Evolutionary conservation across 1,284 basidiomycete genomes (phyloP).

Genomic region (Paramarasmius palmivorus): DNA sequence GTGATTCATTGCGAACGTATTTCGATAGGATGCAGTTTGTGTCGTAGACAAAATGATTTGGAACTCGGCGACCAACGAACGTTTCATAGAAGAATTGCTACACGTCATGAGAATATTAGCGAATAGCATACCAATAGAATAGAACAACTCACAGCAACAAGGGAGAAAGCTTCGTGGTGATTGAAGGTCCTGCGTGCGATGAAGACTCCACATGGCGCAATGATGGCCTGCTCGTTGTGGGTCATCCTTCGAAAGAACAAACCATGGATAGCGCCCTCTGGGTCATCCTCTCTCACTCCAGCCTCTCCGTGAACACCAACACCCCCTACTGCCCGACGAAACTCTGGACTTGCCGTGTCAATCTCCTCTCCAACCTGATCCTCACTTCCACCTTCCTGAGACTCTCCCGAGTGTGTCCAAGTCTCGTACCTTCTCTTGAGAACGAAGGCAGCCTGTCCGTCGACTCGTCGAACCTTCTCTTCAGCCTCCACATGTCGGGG

Average conservation of each 20-base stretch:
- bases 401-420: neutral
- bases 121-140: neutral
- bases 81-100: neutral
- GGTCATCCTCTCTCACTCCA: neutral
- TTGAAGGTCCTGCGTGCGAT: neutral
- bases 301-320: neutral
- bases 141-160: neutral
- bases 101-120: neutral
- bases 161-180: neutral
- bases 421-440: neutral
- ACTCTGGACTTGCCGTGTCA: neutral
- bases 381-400: too few relatives aligned
- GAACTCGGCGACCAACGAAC: neutral
- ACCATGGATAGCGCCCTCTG: neutral
- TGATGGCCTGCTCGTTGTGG: neutral
- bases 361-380: neutral
- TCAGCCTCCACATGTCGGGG: neutral
- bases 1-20: neutral
- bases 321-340: neutral
- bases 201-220: neutral
- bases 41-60: constrained; percentile 1
- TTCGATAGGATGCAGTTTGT: constrained; percentile 2
- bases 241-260: neutral
- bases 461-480: neutral
- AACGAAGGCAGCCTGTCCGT: neutral